Evolutionary conservation across 164 flowering plant species (phyloP).

Genomic region (Liriodendron chinense): DNA sequence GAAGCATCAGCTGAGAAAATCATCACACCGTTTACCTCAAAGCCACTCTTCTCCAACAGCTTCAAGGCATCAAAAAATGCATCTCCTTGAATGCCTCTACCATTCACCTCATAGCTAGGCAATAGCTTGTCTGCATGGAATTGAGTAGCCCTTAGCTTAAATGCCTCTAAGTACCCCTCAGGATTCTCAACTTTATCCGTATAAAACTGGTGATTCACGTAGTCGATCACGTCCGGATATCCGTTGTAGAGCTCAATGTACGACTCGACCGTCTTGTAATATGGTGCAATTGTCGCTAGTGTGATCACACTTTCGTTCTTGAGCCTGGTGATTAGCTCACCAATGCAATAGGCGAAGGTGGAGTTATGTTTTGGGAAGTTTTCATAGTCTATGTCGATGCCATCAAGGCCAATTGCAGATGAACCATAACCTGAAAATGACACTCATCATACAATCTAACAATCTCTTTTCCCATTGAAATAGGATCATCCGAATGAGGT

Average conservation of each 20-base stretch:
- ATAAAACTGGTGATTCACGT: slow-evolving; percentile 60
- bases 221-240: slow-evolving; percentile 51
- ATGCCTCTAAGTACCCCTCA: slow-evolving; percentile 33
- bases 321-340: slow-evolving; percentile 48
- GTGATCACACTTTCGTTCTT: slow-evolving; percentile 55
- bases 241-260: slow-evolving; percentile 39
- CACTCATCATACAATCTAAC: too few relatives aligned
- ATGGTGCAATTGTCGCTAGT: slow-evolving; percentile 64
- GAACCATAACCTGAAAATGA: too few relatives aligned
- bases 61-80: slow-evolving; percentile 50
- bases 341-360: slow-evolving; percentile 57
- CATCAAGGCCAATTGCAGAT: slow-evolving; percentile 31
- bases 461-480: too few relatives aligned
- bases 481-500: too few relatives aligned
- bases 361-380: slow-evolving; percentile 37
- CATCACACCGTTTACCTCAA: slow-evolving; percentile 60
- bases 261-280: slow-evolving; percentile 27
- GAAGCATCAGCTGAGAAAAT: slow-evolving; percentile 70
- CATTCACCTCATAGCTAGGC: slow-evolving; percentile 58
- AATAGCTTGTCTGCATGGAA: slow-evolving; percentile 36
- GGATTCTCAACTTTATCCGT: slow-evolving; percentile 50
- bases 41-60: slow-evolving; percentile 42
- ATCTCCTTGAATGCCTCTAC: slow-evolving; percentile 79
- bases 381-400: slow-evolving; percentile 65
- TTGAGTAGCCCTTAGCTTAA: slow-evolving; percentile 28